A percentile compares a stretch with the other conserved stretches of the same genome.
Evolutionary conservation across 768 basidiomycete genomes (phyloP).

Genomic region (Phlebiopsis gigantea): DNA sequence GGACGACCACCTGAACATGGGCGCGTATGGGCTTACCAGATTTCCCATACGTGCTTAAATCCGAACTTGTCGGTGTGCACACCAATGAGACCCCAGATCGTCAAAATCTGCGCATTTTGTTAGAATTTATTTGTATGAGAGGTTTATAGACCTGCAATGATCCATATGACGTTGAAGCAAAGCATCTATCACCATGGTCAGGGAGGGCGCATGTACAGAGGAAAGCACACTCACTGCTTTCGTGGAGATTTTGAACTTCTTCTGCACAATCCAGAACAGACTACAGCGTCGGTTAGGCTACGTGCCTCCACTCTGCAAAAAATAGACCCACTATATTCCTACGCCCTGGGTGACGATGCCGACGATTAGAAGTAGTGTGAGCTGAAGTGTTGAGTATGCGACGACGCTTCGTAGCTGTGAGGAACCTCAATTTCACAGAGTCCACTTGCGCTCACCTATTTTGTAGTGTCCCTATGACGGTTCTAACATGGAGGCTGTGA

Average conservation of each 20-base stretch:
- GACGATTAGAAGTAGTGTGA: slow-evolving; percentile 62
- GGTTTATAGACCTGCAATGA: slow-evolving; percentile 40
- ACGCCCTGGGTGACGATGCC: slow-evolving; percentile 60
- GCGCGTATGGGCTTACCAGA: slow-evolving; percentile 40
- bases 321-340: slow-evolving; percentile 55
- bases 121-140: neutral
- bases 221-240: slow-evolving; percentile 40
- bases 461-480: slow-evolving; percentile 67
- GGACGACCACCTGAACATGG: neutral
- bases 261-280: slow-evolving; percentile 66
- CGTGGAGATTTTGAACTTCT: slow-evolving; percentile 55
- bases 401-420: slow-evolving; percentile 46
- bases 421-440: neutral
- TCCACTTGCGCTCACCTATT: slow-evolving; percentile 42
- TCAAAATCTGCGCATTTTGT: slow-evolving; percentile 41
- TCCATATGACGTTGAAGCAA: slow-evolving; percentile 67
- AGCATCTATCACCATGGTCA: slow-evolving; percentile 46
- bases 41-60: slow-evolving; percentile 82
- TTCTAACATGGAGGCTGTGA: slow-evolving; percentile 36
- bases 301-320: neutral
- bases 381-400: slow-evolving; percentile 64
- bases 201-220: neutral
- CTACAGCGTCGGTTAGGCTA: slow-evolving; percentile 26
- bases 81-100: slow-evolving; percentile 74
- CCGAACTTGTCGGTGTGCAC: slow-evolving; percentile 69